Evolutionary conservation across 352 stramenopile genomes (phyloP), one percentile per base, ranked within the genome.

Genomic region (Phytophthora palmivora): DNA sequence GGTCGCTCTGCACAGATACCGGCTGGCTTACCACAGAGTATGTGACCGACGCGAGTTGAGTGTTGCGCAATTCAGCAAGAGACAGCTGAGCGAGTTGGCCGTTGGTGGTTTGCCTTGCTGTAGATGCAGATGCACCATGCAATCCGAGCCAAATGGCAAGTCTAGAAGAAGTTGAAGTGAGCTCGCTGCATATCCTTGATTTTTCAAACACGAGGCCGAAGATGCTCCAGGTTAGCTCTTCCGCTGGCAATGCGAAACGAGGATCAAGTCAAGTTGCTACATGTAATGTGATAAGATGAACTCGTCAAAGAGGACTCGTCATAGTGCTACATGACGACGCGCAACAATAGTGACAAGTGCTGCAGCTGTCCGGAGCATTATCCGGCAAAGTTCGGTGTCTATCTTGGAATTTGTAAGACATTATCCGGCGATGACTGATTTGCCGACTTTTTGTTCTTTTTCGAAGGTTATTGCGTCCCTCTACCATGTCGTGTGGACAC

Each of bases 381-480:
- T 59, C 53, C 61, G 61, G 54, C 43, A 48, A 54, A 15, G 21
- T 60, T 59, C 47, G 54, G 48, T 24, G 11, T 8, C 11, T 57
- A 9, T 43, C 53, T 68, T 34, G 60, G 38, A 34, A 51, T 39
- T 63, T 63, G 60, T 53, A 63, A 32, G 36, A 15, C 24, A n/a
- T 50, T 62, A 60, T 74, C 59, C 59, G 65, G 42, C 33, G 12
- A 21, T 4, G 12, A 22, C 56, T 54, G 50, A 57, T 68, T 55
- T 58, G 28, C 54, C 38, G 12, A 41, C 28, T 15, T 71, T 16
- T 67, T 52, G 41, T 65, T 69, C 52, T 47, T 60, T 62, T 72
- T 71, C 49, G 63, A 72, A 67, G 22, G 53, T 58, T 73, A 65
- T 16, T 26, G n/a, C 28, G 34, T 15, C 42, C 26, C 52, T 63